Base-by-base conservation (phyloP, 2,329 filamentous ascomycete genomes). In the Fusarium annulatum region DNA sequence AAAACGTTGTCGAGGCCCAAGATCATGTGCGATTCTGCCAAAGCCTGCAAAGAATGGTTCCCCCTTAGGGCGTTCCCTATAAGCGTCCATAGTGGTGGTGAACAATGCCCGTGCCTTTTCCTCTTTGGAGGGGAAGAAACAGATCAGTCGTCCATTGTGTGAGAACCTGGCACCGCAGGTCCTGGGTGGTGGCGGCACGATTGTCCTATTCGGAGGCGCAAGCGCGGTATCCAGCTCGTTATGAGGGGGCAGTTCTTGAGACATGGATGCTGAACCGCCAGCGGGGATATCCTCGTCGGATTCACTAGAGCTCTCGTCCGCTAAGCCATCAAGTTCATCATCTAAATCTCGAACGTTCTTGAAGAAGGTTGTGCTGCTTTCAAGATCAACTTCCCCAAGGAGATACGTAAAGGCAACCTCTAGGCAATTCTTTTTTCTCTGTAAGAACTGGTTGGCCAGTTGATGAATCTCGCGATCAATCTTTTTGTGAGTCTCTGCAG, bases 221-320 rank as follows among this genome's bases (percentile, higher is more conserved):
- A 91, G 82, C 5, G 87, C 86, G 9, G 86, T 86, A 48, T 88
- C 88, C 8, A 86, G 83, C 55, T 89, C 88, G 28, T 83, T 84
- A 67, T 87, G 89, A 14, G 86, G 85, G 48, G 85, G 86, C 28
- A 91, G 83, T 72, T 91, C 89, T 71, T 91, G 89, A 11, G 89
- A 91, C 87, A 91, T 89, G 61, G 88, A 87, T 18, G 86, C 87
- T 14, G 87, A 88, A 23, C 86, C 87, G 7, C 87, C 86, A 5
- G 86, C 79, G 1, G 86, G 85, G 16, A 88, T 87, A 30, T 87
- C 85, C 51, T 85, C 85, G 43, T 95, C 93, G 28, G 95, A 94
- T 73, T 95, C 93, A 76, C 93, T 97, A 7, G 94, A 98, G 74
- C 94, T 96, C 73, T 96, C 94, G 64, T 93, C 93, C 36, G 85